phyloP scores from a whole-genome alignment of 2,329 filamentous ascomycete species.

The Colletotrichum simmondsii region DNA sequence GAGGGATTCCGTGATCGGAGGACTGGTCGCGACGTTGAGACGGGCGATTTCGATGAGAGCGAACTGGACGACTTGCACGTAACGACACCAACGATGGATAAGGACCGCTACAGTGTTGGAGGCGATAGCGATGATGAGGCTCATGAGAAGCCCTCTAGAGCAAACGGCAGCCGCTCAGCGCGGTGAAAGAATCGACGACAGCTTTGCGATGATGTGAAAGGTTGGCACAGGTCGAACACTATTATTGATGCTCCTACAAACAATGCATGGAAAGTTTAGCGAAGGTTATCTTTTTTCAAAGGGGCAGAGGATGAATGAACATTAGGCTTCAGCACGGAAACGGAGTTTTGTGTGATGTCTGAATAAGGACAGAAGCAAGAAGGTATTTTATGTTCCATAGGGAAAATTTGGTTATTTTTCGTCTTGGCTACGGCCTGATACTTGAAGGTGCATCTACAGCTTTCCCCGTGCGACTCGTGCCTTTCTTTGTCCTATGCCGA shows the following conservation, averaged over 20 bases:
- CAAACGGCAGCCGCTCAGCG: conserved; percentile 30
- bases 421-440: background rate
- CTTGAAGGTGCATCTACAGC: background rate
- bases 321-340: conserved; percentile 10
- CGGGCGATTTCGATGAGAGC: conserved; percentile 73
- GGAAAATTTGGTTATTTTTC: background rate
- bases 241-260: conserved; percentile 11
- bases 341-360: conserved; percentile 25
- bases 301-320: background rate
- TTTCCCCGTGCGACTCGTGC: background rate
- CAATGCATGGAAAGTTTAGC: conserved; percentile 25
- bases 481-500: background rate
- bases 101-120: conserved; percentile 66
- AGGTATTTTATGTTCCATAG: background rate
- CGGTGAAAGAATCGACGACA: conserved; percentile 4
- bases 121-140: conserved; percentile 66
- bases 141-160: conserved; percentile 37
- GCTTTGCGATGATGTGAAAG: background rate
- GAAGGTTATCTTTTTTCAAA: background rate
- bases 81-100: conserved; percentile 55
- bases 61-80: conserved; percentile 71
- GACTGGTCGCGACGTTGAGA: conserved; percentile 65
- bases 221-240: conserved; percentile 3
- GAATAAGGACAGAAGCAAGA: conserved; percentile 18
- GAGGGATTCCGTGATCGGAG: conserved; percentile 60